These are phyloP conservation scores for Venturia carpophila DNA, from an alignment of 2,329 filamentous ascomycete species.

Conservation along the genomic window DNA sequence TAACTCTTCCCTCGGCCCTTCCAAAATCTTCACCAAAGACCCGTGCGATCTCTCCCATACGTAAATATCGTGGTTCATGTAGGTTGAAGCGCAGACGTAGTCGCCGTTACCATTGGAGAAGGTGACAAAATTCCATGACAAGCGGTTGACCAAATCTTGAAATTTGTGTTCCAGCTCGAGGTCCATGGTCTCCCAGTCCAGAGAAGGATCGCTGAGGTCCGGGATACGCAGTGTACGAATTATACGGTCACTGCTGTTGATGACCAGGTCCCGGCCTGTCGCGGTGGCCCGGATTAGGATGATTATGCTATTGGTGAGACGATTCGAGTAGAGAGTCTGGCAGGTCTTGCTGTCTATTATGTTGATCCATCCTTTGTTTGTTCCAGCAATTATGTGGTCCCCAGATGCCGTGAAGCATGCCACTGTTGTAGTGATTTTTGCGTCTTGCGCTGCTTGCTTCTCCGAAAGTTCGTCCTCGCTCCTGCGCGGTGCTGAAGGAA, in stretches of 20 bases:
- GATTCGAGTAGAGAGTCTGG: constrained; percentile 80
- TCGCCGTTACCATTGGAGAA: constrained; percentile 74
- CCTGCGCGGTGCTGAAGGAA: constrained; percentile 77
- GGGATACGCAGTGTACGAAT: constrained; percentile 89
- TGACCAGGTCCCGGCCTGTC: constrained; percentile 78
- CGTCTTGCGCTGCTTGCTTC: constrained; percentile 84
- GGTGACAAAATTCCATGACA: constrained; percentile 95
- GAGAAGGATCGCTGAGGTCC: constrained; percentile 51
- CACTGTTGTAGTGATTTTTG: constrained; percentile 89
- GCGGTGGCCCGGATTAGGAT: constrained; percentile 77
- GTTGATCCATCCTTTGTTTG: constrained; percentile 93
- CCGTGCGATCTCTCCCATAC: constrained; percentile 95
- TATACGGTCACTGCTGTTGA: constrained; percentile 91
- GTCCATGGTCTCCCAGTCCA: constrained; percentile 79
- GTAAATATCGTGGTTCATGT: constrained; percentile 97
- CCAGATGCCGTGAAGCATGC: constrained; percentile 81
- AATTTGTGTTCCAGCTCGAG: constrained; percentile 96
- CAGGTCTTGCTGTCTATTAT: constrained; percentile 78
- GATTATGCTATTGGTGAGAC: constrained; percentile 79
- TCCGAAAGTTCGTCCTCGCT: constrained; percentile 63
- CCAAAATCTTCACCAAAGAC: constrained; percentile 90
- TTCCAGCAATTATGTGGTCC: constrained; percentile 83
- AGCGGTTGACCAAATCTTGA: constrained; percentile 88
- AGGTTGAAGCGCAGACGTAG: constrained; percentile 92
- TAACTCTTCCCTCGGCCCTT: constrained; percentile 93